Conservation (phyloP, 1,284 basidiomycete genomes). For the Irpex lacteus region DNA sequence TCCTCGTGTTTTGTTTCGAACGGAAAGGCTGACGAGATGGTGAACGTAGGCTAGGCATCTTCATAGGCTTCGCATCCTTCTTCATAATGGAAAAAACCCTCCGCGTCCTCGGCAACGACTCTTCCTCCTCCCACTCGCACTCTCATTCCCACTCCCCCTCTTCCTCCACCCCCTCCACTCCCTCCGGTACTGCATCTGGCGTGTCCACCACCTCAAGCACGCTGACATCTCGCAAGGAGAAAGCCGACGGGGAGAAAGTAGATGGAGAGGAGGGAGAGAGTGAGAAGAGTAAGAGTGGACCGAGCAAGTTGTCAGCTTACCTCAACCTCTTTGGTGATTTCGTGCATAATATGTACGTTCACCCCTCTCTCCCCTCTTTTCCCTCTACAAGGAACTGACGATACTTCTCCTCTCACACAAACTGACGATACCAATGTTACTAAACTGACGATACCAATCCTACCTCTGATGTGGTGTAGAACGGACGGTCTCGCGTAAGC, state of each 20-base stretch:
- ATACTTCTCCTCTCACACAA: too few relatives aligned
- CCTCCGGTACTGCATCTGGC: conserved; percentile 30
- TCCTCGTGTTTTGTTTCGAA: too few relatives aligned
- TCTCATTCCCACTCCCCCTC: conserved; percentile 46
- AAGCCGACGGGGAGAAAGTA: conserved; percentile 25
- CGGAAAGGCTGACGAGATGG: too few relatives aligned
- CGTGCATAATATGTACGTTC: conserved; percentile 79
- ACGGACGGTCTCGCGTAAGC: too few relatives aligned
- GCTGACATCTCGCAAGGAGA: conserved; percentile 26
- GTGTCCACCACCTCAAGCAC: conserved; percentile 29
- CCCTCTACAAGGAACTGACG: too few relatives aligned
- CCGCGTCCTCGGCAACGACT: conserved; percentile 71
- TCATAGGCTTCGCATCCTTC: conserved; percentile 82
- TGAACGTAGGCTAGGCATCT: conserved; percentile 66
- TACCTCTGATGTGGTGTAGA: too few relatives aligned
- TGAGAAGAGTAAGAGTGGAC: conserved; percentile 38
- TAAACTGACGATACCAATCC: background rate
- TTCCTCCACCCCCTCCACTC: background rate
- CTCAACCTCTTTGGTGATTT: conserved; percentile 90
- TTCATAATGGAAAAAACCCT: conserved; percentile 90
- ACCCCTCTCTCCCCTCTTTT: background rate
- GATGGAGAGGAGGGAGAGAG: conserved; percentile 22
- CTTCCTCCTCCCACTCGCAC: conserved; percentile 46
- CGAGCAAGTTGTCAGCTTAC: conserved; percentile 84
- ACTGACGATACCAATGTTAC: conserved; percentile 1